Percentiles rank a stretch among this genome's conserved stretches.
phyloP scores from a whole-genome alignment of 805 yeast species.

The Debaryomyces castellii region DNA sequence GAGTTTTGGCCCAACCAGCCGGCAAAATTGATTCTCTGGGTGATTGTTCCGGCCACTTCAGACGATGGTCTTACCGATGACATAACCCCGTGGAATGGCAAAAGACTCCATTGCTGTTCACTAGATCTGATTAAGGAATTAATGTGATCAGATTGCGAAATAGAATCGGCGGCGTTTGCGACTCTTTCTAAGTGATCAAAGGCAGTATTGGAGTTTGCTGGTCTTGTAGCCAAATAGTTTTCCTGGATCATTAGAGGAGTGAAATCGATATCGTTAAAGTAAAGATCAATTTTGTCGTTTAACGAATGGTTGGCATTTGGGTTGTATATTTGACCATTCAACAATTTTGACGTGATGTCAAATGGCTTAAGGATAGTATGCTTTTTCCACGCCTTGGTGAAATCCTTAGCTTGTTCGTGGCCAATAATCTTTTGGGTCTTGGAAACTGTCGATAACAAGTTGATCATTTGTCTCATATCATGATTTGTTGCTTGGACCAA shows the following conservation, averaged over 20 bases:
- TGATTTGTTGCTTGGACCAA: slow-evolving; percentile 81
- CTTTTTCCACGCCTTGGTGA: slow-evolving; percentile 79
- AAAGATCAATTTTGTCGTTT: slow-evolving; percentile 82
- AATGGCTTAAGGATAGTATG: slow-evolving; percentile 89
- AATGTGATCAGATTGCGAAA: slow-evolving; percentile 80
- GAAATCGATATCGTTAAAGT: slow-evolving; percentile 92
- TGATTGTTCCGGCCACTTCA: slow-evolving; percentile 67
- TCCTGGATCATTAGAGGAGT: slow-evolving; percentile 96
- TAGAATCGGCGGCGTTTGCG: slow-evolving; percentile 80
- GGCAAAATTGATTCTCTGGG: slow-evolving; percentile 75
- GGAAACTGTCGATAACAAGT: slow-evolving; percentile 81
- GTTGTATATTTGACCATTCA: slow-evolving; percentile 59
- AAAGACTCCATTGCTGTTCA: slow-evolving; percentile 90
- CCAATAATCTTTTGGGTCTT: slow-evolving; percentile 66
- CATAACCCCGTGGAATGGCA: slow-evolving; percentile 87
- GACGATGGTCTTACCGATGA: slow-evolving; percentile 82
- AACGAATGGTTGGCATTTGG: slow-evolving; percentile 53
- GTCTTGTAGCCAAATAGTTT: slow-evolving; percentile 73
- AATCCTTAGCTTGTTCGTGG: slow-evolving; percentile 58
- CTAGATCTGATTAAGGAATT: slow-evolving; percentile 82
- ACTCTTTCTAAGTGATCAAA: slow-evolving; percentile 58
- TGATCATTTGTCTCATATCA: slow-evolving; percentile 93
- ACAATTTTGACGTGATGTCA: slow-evolving; percentile 73
- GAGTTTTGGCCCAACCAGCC: slow-evolving; percentile 90
- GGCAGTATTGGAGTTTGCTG: slow-evolving; percentile 45